These are phyloP conservation scores for Sporothrix luriei DNA, from an alignment of 2,329 filamentous ascomycete species.

Conservation along the genomic window DNA sequence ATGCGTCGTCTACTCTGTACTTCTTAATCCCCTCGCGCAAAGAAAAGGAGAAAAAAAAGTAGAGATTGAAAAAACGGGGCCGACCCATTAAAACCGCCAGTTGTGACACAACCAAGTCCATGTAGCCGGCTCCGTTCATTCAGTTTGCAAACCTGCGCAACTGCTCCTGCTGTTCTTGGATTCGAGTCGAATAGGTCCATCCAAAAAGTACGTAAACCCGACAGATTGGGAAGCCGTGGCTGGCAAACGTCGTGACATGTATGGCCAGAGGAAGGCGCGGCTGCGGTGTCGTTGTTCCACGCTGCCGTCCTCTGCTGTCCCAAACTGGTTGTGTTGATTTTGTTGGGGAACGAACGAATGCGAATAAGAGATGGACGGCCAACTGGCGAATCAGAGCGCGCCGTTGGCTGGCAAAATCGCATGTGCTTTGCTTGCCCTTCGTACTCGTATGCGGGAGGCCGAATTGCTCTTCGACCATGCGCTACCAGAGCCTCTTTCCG, in stretches of 20 bases:
- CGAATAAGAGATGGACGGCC: slow-evolving; percentile 29
- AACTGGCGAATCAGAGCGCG: neutral
- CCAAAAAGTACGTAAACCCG: too few relatives aligned
- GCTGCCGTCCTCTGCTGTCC: neutral
- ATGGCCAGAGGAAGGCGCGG: slow-evolving; percentile 16
- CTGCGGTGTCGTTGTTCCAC: slow-evolving; percentile 2
- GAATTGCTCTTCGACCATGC: neutral
- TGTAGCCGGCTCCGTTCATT: neutral
- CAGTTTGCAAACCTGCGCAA: neutral
- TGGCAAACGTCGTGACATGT: neutral
- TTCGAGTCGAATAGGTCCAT: neutral
- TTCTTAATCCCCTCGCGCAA: too few relatives aligned
- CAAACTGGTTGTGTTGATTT: neutral
- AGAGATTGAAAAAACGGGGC: neutral
- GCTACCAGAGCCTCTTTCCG: neutral
- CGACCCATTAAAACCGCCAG: neutral
- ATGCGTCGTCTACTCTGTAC: neutral
- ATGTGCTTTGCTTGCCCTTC: slow-evolving; percentile 1
- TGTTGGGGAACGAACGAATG: slow-evolving; percentile 31
- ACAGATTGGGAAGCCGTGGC: neutral
- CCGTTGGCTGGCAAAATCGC: slow-evolving; percentile 8
- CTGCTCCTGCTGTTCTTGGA: neutral
- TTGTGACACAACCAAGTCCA: neutral
- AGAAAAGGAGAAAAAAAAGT: neutral
- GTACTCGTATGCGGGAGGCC: slow-evolving; percentile 26